Evolutionary conservation across 2,329 filamentous ascomycete genomes (phyloP).

Genomic region (Xylariaceae sp.): DNA sequence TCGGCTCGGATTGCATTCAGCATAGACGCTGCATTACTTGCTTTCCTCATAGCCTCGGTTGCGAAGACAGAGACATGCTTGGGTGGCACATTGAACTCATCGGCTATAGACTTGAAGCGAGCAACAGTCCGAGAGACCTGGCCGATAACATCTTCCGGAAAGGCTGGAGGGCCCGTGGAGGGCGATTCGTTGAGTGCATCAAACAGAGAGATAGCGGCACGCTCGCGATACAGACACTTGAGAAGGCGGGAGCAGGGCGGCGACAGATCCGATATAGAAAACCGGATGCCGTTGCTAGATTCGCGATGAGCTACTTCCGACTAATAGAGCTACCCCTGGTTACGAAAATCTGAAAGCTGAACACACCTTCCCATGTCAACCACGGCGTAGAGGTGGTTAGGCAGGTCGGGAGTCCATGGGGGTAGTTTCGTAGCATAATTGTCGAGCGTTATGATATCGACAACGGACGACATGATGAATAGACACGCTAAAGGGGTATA

Average conservation of each 20-base stretch:
- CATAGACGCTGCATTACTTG: slow-evolving; percentile 67
- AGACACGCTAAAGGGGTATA: neutral
- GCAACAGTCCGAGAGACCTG: slow-evolving; percentile 62
- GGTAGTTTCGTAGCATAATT: slow-evolving; percentile 46
- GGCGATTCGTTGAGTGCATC: slow-evolving; percentile 62
- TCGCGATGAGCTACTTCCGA: slow-evolving; percentile 5
- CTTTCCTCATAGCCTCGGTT: slow-evolving; percentile 82
- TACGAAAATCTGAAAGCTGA: neutral
- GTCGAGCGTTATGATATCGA: slow-evolving; percentile 46
- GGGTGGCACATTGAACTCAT: slow-evolving; percentile 60
- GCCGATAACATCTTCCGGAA: slow-evolving; percentile 53
- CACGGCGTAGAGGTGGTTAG: slow-evolving; percentile 50
- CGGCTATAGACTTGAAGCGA: slow-evolving; percentile 67
- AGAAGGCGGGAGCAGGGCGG: slow-evolving; percentile 67
- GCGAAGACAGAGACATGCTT: slow-evolving; percentile 69
- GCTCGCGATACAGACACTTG: slow-evolving; percentile 70
- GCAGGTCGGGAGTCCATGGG: slow-evolving; percentile 42
- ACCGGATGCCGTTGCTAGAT: slow-evolving; percentile 81
- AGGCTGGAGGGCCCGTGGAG: slow-evolving; percentile 33
- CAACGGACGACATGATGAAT: slow-evolving; percentile 28
- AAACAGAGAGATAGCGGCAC: slow-evolving; percentile 78
- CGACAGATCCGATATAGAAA: slow-evolving; percentile 79
- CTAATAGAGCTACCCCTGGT: too few relatives aligned
- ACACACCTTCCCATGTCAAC: slow-evolving; percentile 57
- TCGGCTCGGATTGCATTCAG: slow-evolving; percentile 58